Evolutionary conservation across 768 basidiomycete genomes (phyloP), one percentile per base, ranked within the genome.

Genomic region (Lactifluus volemus): DNA sequence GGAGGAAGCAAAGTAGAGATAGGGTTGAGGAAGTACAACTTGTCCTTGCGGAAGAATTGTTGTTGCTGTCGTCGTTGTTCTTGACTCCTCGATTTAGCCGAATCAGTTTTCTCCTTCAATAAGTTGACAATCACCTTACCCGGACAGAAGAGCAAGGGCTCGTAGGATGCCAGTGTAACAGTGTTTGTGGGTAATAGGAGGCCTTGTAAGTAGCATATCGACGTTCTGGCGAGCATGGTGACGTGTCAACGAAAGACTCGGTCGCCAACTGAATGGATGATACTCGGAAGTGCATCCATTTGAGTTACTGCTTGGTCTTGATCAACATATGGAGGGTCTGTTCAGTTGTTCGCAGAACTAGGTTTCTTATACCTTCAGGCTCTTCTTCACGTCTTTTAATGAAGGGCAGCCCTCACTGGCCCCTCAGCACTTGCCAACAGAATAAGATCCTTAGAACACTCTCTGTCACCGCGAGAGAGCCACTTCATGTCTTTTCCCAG

Each of bases 171-270:
- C 0, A 92, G 92, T 12, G 25, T 25, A 25, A 25, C 25, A 25
- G 2, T n/a, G 90, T 85, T 21, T 82, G 77, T 49, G 89, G 84
- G 14, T 86, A 87, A 70, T 92, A 94, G 69, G 86, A 91, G 11
- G 91, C 73, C 70, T 95, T 94, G 76, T 94, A 90, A 21, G 86
- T 89, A 19, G 91, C 89, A 68, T 79, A 94, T 38, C 92, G 86
- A 50, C 84, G 85, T 67, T 84, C 90, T 89, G 68, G 17, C 30
- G 19, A 12, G n/a, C 54, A 56, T 55, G 49, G 5, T 55, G 38
- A 63, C 21, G n/a, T n/a, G 3, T 56, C 21, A 55, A 34, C 42
- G 10, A 19, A 44, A 50, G 19, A 41, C 8, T 53, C 1, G 64
- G 19, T 34, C 45, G 5, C 38, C 14, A 21, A 45, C 3, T 12